These are phyloP conservation scores for Potentilla sterilis DNA, from an alignment of 306 rosid genomes.

Conservation along the genomic window DNA sequence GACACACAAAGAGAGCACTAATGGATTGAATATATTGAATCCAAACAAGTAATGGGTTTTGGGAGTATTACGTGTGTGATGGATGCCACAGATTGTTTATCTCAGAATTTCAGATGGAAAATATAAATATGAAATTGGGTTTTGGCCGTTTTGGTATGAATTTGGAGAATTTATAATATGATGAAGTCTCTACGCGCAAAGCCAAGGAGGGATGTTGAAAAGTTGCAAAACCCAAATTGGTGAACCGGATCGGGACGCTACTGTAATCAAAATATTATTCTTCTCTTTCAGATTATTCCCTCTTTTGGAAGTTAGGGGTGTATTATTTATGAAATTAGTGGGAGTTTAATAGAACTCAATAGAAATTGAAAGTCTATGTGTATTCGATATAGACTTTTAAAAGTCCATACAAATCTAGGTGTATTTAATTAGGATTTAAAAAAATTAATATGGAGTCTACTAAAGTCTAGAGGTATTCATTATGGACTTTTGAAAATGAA, in stretches of 20 bases:
- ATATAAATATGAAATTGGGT: conserved; percentile 5
- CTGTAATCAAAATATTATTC: background rate
- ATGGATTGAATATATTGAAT: conserved; percentile 16
- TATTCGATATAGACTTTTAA: too few species aligned
- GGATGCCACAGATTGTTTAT: conserved; percentile 45
- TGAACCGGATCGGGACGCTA: conserved; percentile 14
- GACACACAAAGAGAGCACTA: background rate
- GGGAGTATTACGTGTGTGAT: conserved; percentile 33
- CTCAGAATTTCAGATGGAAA: background rate
- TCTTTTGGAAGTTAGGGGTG: background rate
- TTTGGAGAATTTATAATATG: background rate
- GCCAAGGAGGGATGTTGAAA: background rate
- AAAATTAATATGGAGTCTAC: too few species aligned
- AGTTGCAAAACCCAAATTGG: background rate
- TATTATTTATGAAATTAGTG: too few species aligned
- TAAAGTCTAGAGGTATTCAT: too few species aligned
- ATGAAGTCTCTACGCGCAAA: background rate
- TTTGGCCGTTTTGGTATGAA: background rate
- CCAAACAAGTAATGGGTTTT: conserved; percentile 20
- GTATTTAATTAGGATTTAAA: too few species aligned
- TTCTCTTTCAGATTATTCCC: background rate
- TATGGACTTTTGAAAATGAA: too few species aligned
- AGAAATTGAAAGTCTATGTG: too few species aligned
- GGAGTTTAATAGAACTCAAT: too few species aligned
- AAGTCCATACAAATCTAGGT: too few species aligned